Conservation (phyloP, 2,329 filamentous ascomycete genomes). For the Tolypocladium cylindrosporum region DNA sequence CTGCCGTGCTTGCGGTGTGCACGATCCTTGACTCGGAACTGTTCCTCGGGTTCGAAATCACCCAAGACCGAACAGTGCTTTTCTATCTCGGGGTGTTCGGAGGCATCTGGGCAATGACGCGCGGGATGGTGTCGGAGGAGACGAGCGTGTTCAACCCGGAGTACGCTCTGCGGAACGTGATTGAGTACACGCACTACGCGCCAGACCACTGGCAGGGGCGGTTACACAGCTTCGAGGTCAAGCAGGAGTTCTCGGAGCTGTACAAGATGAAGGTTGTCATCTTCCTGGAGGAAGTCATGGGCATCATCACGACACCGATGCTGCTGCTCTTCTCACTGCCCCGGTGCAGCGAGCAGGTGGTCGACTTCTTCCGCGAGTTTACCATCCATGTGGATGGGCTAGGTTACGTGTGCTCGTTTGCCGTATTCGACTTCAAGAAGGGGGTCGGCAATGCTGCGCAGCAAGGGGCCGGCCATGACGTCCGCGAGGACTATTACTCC, state of each 20-base stretch:
- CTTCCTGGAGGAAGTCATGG: conserved; percentile 84
- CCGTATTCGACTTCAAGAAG: conserved; percentile 93
- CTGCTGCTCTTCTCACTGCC: conserved; percentile 80
- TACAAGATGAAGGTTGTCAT: conserved; percentile 91
- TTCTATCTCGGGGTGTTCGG: conserved; percentile 84
- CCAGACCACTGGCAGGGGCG: conserved; percentile 81
- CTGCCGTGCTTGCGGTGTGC: conserved; percentile 73
- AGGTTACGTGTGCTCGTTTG: conserved; percentile 94
- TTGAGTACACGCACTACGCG: conserved; percentile 86
- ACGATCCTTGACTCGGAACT: conserved; percentile 85
- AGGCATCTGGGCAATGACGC: conserved; percentile 71
- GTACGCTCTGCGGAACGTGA: conserved; percentile 77
- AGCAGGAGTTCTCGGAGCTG: conserved; percentile 76
- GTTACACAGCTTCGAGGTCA: conserved; percentile 90
- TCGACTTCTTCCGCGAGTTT: conserved; percentile 97
- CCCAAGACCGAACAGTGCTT: conserved; percentile 74
- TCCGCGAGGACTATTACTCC: conserved; percentile 85
- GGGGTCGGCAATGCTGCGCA: conserved; percentile 41
- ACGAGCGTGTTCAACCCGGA: conserved; percentile 86
- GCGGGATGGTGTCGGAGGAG: conserved; percentile 79
- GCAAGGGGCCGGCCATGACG: conserved; percentile 39
- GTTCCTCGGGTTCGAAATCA: conserved; percentile 87
- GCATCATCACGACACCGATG: conserved; percentile 85
- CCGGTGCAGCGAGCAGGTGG: conserved; percentile 80
- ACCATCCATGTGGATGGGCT: conserved; percentile 94